A percentile compares a stretch with the other conserved stretches of the same genome.
Evolutionary conservation across 2,329 filamentous ascomycete genomes (phyloP).

Genomic region (Scortechinia acanthostroma): DNA sequence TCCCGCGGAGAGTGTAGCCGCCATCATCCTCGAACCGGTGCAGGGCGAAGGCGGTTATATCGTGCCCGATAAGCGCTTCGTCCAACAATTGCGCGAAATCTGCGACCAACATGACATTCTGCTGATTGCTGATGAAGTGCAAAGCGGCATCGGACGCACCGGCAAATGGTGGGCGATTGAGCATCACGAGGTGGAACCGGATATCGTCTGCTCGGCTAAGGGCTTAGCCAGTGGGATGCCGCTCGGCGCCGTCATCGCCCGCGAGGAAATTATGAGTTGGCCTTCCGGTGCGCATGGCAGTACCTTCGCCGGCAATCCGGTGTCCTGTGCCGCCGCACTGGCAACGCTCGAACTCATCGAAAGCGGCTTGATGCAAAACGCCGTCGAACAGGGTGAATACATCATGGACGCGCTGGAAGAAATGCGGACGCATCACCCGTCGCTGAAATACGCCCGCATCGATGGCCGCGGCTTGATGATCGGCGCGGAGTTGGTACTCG

Average conservation of each 20-base stretch:
- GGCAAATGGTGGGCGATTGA: constrained; percentile 81
- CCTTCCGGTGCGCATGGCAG: constrained; percentile 83
- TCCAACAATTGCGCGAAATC: constrained; percentile 73
- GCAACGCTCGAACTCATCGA: constrained; percentile 62
- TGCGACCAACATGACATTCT: constrained; percentile 84
- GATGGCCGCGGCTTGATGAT: constrained; percentile 80
- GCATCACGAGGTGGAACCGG: constrained; percentile 87
- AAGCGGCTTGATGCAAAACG: constrained; percentile 59
- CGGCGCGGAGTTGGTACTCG: constrained; percentile 79
- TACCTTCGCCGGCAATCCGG: constrained; percentile 86
- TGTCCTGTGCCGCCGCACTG: constrained; percentile 64
- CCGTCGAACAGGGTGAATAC: constrained; percentile 55
- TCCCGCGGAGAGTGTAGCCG: no score
- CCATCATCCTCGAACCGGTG: constrained; percentile 93
- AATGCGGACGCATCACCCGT: constrained; percentile 45
- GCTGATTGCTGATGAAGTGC: constrained; percentile 92
- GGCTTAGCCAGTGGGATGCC: constrained; percentile 94
- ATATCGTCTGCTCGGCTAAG: constrained; percentile 90
- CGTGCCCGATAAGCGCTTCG: constrained; percentile 74
- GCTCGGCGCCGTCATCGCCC: constrained; percentile 71
- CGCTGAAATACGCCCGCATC: constrained; percentile 67
- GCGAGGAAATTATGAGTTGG: not conserved
- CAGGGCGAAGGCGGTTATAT: constrained; percentile 94
- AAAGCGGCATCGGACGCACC: constrained; percentile 84
- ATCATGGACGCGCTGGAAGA: constrained; percentile 38